phyloP scores from a whole-genome alignment of 164 flowering plant species.

The Kingdonia uniflora region DNA sequence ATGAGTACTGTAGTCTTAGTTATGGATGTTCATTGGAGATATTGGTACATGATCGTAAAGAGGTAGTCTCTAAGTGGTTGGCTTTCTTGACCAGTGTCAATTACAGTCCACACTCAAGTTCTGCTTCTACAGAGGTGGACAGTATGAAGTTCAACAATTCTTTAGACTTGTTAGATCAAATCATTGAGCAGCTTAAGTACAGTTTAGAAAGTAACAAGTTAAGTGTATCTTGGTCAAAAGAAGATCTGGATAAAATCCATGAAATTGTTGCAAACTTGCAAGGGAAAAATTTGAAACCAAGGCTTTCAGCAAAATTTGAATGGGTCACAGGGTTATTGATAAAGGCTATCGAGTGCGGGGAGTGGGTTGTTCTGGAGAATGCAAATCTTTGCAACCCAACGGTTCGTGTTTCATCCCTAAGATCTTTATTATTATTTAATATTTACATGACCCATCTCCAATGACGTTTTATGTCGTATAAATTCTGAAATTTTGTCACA shows the following conservation, averaged over 20 bases:
- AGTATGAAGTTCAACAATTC: conserved; percentile 25
- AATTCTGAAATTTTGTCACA: too few relatives aligned
- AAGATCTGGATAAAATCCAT: conserved; percentile 34
- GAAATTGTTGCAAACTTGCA: conserved; percentile 38
- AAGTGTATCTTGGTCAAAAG: conserved; percentile 38
- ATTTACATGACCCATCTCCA: too few relatives aligned
- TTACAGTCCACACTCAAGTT: conserved; percentile 13
- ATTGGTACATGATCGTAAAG: conserved; percentile 21
- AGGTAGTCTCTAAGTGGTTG: conserved; percentile 47
- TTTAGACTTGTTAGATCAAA: conserved; percentile 35
- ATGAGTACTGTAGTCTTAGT: conserved; percentile 43
- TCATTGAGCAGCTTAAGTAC: conserved; percentile 40
- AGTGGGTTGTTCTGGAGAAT: conserved; percentile 93
- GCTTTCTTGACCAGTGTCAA: conserved; percentile 33
- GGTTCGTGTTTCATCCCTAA: conserved; percentile 25
- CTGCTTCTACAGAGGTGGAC: conserved; percentile 19
- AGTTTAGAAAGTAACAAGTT: conserved; percentile 18
- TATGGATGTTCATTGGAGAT: conserved; percentile 28
- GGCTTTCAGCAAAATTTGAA: conserved; percentile 69
- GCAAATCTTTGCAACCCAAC: conserved; percentile 98
- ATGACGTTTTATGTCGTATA: too few relatives aligned
- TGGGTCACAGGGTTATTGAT: conserved; percentile 79
- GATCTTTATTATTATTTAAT: too few relatives aligned
- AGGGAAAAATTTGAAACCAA: conserved; percentile 24
- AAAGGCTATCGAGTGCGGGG: conserved; percentile 88